Conservation (phyloP, 148 eudicot species). For the Cornus controversa region DNA sequence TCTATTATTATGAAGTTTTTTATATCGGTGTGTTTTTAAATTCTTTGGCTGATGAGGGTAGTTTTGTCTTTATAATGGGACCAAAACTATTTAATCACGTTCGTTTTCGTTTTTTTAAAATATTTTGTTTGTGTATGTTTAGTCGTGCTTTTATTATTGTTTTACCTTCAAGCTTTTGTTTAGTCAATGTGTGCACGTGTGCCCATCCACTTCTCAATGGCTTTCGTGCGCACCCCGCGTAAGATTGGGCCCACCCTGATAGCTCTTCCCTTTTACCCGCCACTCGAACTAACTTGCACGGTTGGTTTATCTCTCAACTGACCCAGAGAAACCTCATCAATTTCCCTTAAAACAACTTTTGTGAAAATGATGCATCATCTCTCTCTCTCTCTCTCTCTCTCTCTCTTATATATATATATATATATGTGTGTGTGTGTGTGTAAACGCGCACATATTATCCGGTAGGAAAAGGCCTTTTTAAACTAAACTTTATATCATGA, state of each 20-base stretch:
- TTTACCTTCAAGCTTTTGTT: not conserved
- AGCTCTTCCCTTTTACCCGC: constrained; percentile 10
- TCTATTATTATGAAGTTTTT: not conserved
- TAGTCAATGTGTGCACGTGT: constrained; percentile 28
- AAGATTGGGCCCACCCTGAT: constrained; percentile 16
- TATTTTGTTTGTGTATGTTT: not conserved
- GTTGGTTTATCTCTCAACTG: not conserved
- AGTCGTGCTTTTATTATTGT: not conserved
- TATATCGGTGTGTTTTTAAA: not conserved
- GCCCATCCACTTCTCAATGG: constrained; percentile 27
- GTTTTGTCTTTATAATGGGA: not conserved
- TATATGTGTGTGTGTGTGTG: too few species aligned
- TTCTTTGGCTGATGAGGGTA: not conserved
- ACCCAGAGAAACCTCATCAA: too few species aligned
- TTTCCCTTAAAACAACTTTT: too few species aligned
- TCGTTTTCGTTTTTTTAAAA: not conserved
- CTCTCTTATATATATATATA: too few species aligned
- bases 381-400: too few species aligned
- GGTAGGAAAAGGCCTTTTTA: too few species aligned
- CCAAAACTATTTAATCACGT: not conserved
- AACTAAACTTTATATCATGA: too few species aligned
- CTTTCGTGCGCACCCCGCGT: constrained; percentile 16
- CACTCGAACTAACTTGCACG: constrained; percentile 26
- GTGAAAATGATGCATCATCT: too few species aligned
- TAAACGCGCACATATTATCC: too few species aligned